Evolutionary conservation across 2,329 filamentous ascomycete genomes (phyloP).

Genomic region (Pseudocercospora pini-densiflorae): DNA sequence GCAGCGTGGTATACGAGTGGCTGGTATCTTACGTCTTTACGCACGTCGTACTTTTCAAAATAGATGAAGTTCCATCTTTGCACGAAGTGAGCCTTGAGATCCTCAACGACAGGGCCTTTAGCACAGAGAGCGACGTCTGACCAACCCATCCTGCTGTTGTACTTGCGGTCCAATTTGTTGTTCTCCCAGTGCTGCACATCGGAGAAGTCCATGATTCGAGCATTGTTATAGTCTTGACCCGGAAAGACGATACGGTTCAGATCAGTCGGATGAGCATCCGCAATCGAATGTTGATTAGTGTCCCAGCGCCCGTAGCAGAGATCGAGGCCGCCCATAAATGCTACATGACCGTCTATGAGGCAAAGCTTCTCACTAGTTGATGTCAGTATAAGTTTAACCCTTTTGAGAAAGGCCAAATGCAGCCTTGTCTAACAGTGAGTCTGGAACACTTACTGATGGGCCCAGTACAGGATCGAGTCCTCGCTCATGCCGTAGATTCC

Average conservation of each 20-base stretch:
- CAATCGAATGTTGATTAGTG: conserved; percentile 79
- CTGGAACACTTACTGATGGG: conserved; percentile 1
- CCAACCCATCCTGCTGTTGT: conserved; percentile 87
- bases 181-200: conserved; percentile 81
- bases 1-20: conserved; percentile 43
- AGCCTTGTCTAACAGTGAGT: background rate
- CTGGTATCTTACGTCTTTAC: conserved; percentile 56
- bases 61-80: conserved; percentile 94
- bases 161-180: conserved; percentile 77
- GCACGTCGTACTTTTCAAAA: conserved; percentile 74
- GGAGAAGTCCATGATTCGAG: conserved; percentile 78
- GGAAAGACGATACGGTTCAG: conserved; percentile 79
- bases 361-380: conserved; percentile 90
- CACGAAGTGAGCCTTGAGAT: conserved; percentile 76
- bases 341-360: conserved; percentile 75
- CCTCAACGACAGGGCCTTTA: conserved; percentile 73
- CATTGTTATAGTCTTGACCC: conserved; percentile 93
- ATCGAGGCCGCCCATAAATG: conserved; percentile 91
- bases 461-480: conserved; percentile 83
- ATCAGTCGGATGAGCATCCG: conserved; percentile 80
- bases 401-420: too few species aligned
- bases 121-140: conserved; percentile 82
- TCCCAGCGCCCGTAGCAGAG: conserved; percentile 88
- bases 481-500: conserved; percentile 81
- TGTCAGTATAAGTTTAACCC: too few species aligned